A percentile compares a stretch with the other conserved stretches of the same genome.
Evolutionary conservation across 2,329 filamentous ascomycete species (phyloP).

Genomic region (Scedosporium boydii): DNA sequence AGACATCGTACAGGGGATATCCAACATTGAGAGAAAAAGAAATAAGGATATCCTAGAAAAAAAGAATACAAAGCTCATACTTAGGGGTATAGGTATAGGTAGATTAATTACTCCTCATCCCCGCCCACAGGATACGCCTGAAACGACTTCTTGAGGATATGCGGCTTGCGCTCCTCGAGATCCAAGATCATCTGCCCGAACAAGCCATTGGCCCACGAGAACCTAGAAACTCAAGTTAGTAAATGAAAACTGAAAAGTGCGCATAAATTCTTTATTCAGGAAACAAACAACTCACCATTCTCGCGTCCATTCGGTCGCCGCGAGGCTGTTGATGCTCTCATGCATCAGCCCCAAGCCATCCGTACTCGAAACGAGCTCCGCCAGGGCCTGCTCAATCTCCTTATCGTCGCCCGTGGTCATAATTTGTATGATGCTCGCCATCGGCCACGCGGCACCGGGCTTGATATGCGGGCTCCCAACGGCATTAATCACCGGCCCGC

Average conservation of each 20-base stretch:
- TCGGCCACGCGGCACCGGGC: conserved; percentile 45
- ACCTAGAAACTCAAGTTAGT: conserved; percentile 44
- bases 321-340: conserved; percentile 29
- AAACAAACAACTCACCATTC: conserved; percentile 20
- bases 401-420: conserved; percentile 33
- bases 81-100: background rate
- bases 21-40: background rate
- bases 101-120: background rate
- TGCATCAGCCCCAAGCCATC: conserved; percentile 35
- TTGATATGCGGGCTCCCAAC: conserved; percentile 65
- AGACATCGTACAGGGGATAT: background rate
- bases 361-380: conserved; percentile 30
- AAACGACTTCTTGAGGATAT: conserved; percentile 44
- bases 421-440: conserved; percentile 43
- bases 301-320: conserved; percentile 22
- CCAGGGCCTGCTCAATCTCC: conserved; percentile 23
- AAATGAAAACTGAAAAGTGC: background rate
- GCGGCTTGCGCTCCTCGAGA: conserved; percentile 62
- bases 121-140: conserved; percentile 19
- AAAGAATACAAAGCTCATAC: background rate
- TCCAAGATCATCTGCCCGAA: conserved; percentile 77
- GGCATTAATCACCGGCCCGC: conserved; percentile 56
- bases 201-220: conserved; percentile 83
- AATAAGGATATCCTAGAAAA: background rate
- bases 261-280: background rate